These are phyloP conservation scores for Podaxis sp. DNA, from an alignment of 768 basidiomycete genomes.

Conservation along the genomic window DNA sequence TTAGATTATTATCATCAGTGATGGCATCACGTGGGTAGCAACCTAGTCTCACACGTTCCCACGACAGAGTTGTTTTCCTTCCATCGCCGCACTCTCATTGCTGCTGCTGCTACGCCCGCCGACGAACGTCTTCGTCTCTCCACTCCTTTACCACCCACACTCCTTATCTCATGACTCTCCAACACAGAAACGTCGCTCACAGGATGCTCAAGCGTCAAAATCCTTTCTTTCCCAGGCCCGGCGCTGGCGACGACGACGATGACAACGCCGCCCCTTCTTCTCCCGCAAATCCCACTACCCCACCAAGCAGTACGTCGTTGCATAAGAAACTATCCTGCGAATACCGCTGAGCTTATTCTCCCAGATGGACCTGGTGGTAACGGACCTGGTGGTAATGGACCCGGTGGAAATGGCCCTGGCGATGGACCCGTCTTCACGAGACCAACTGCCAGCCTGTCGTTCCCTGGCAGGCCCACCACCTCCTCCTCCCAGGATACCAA, in stretches of 20 bases:
- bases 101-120: slow-evolving; percentile 1
- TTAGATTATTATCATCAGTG: neutral
- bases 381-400: neutral
- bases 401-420: neutral
- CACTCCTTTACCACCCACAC: slow-evolving; percentile 23
- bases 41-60: neutral
- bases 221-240: neutral
- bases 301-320: neutral
- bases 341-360: neutral
- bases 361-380: neutral
- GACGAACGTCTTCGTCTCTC: slow-evolving; percentile 13
- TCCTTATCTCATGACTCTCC: slow-evolving; percentile 28
- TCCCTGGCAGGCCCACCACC: neutral
- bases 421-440: neutral
- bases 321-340: neutral
- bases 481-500: slow-evolving; percentile 5
- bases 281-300: neutral
- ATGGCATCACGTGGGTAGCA: neutral
- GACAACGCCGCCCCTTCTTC: neutral
- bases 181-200: slow-evolving; percentile 27
- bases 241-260: neutral
- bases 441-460: neutral
- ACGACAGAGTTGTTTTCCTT: slow-evolving; percentile 11
- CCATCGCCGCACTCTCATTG: slow-evolving; percentile 3
- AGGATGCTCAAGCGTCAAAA: slow-evolving; percentile 24